Base-by-base conservation (phyloP, 306 rosid genomes). In the Urtica urens region DNA sequence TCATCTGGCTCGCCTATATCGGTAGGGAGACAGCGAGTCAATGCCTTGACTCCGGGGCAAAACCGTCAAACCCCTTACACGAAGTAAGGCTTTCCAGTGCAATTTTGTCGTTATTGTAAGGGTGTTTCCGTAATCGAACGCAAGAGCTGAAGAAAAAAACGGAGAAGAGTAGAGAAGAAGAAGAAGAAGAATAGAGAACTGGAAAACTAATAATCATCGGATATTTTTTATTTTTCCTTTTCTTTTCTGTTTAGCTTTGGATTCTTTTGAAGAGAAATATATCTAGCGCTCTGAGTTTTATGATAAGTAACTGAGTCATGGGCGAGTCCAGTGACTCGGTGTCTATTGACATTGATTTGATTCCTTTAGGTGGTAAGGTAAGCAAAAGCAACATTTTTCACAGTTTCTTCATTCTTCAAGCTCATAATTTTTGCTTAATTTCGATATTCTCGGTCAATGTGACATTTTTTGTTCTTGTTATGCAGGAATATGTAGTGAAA, bases 341-440 rank as follows among this genome's bases (percentile, higher is more conserved):
- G 46, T 68, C 93, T 65, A 68, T 85, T 71, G 87, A 80, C 72
- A 70, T 85, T 66, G 83, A 78, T 72, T 58, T 84, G 51, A 56
- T 80, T 53, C 83, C 87, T 47, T 65, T 81, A 12, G 84, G 81
- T 58, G 95, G 93, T 58, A 75, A 81, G 93, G 95, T 68, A 59
- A 68, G 50, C 23, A 20, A 25, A 2, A 52, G 6, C 46, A 6
- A 53, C 30, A 42, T 38, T 18, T 54, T 16, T 38, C 38, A 5
- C 33, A 7, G 33, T 17, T 29, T 22, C 29, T 38, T 4, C 16
- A 7, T 9, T 49, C 39, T 26, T 14, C 49, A 11, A 39, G n/a
- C n/a, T 60, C 27, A 39, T 41, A 35, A 66, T 45, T 24, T 52
- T 58, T 47, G 27, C 27, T 34, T 35, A 14, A 18, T 46, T 53